Evolutionary conservation across 768 basidiomycete genomes (phyloP), one percentile per base, ranked within the genome.

Genomic region (Lentinula detonsa): DNA sequence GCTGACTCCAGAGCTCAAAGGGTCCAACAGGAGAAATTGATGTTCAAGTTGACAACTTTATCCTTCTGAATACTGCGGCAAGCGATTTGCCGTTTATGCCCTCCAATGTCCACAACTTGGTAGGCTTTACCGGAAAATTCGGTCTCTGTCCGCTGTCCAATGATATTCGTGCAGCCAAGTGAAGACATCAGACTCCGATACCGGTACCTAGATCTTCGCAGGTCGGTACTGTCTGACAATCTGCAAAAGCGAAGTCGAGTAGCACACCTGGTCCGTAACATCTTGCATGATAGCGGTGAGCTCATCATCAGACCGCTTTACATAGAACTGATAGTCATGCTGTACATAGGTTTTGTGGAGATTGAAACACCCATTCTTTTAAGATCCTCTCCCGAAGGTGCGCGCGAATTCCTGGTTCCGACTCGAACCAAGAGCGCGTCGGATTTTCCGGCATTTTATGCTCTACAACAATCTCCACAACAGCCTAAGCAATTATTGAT

Each of bases 401-500:
- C 95, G 1, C 82, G 95, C 65, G 95, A 98, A 71, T 98, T 91
- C 69, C 82, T 97, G 42, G 94, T 97, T 49, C 94, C 94, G 54
- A 84, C 86, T 28, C 88, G 94, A 49, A 67, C 76, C 46, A 70
- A 75, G 59, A 73, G 76, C 40, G 61, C 73, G 60, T 65, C 67
- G 62, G 65, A 61, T 21, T 55, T 42, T 39, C 64, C 48, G 61
- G 63, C 34, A 40, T 97, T 96, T 70, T 97, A 94, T 71, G 92
- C 95, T 0, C 81, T 97, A 53, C 86, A 92, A 10, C 95, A 97
- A 74, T 97, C 95, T 0, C 95, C 95, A 2, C 95, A 98, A 71
- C 95, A 96, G 73, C 93, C 94, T 3, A 98, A 97, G 72, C 95
- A 97, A 70, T 79, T 97, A 4, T 80, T 98, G 60, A 90, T 97